Evolutionary conservation across 2,329 filamentous ascomycete species (phyloP).

Genomic region (Myrmaecium sp.): DNA sequence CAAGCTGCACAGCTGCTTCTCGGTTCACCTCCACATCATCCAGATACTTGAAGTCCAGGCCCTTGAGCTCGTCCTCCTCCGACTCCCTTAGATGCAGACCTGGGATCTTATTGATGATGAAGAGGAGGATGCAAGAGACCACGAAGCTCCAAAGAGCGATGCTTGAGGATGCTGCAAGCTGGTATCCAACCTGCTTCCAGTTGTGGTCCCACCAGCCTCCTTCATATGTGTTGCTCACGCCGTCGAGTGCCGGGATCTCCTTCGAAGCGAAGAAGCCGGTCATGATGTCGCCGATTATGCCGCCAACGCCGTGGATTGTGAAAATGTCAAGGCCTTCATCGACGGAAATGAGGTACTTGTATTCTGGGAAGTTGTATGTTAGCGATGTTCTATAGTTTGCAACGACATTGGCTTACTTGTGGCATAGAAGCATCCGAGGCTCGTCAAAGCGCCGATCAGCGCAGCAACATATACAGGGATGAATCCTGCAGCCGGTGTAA

Average conservation of each 20-base stretch:
- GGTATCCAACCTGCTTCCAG: constrained; percentile 38
- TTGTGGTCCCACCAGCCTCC: constrained; percentile 36
- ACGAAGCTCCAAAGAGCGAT: constrained; percentile 39
- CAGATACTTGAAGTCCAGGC: constrained; percentile 36
- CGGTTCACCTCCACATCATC: constrained; percentile 14
- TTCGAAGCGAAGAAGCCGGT: constrained; percentile 40
- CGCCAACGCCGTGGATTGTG: constrained; percentile 42
- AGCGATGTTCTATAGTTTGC: not conserved
- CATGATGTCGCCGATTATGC: constrained; percentile 38
- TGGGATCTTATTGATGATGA: constrained; percentile 40
- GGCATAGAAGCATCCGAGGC: constrained; percentile 29
- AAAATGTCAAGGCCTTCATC: constrained; percentile 45
- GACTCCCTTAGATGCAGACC: constrained; percentile 37
- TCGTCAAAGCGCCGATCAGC: constrained; percentile 36
- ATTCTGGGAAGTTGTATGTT: too few species aligned
- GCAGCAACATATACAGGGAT: constrained; percentile 34
- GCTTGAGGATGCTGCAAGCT: constrained; percentile 39
- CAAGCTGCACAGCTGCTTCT: too few species aligned
- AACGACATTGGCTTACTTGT: constrained; percentile 27
- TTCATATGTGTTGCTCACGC: constrained; percentile 26
- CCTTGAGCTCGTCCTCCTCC: constrained; percentile 37
- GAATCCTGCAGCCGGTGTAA: constrained; percentile 41
- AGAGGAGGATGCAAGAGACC: constrained; percentile 35
- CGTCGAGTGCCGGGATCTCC: constrained; percentile 35
- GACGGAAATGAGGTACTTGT: constrained; percentile 35